Conservation (phyloP, 768 basidiomycete genomes). For the Cystoderma amianthinum region DNA sequence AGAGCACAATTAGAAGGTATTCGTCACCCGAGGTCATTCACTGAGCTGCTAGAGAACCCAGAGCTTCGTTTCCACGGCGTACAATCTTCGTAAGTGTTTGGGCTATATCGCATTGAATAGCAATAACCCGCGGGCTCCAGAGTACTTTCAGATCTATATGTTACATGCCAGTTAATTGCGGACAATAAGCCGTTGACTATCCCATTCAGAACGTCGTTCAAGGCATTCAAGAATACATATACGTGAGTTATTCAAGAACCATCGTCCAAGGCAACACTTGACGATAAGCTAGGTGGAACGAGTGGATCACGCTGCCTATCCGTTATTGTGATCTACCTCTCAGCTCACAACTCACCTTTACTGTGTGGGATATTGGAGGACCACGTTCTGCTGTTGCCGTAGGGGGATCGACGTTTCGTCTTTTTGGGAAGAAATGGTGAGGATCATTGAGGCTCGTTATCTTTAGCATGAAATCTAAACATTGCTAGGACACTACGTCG, state of each 20-base stretch:
- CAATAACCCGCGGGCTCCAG: conserved; percentile 37
- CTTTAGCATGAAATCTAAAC: background rate
- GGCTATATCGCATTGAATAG: conserved; percentile 8
- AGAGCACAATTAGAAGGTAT: conserved; percentile 86
- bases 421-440: conserved; percentile 93
- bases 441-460: conserved; percentile 7
- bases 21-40: conserved; percentile 63
- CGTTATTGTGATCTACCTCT: conserved; percentile 91
- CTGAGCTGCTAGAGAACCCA: conserved; percentile 78
- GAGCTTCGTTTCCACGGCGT: conserved; percentile 79
- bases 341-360: conserved; percentile 85
- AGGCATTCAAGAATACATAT: conserved; percentile 81
- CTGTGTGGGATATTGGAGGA: conserved; percentile 92
- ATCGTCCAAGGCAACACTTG: background rate
- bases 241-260: conserved; percentile 41
- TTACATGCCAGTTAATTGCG: conserved; percentile 86
- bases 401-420: conserved; percentile 82
- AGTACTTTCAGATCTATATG: conserved; percentile 86
- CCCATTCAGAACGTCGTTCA: conserved; percentile 87
- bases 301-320: conserved; percentile 89
- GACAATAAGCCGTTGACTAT: conserved; percentile 93
- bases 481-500: conserved; percentile 82
- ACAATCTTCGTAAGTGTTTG: conserved; percentile 58
- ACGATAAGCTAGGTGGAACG: conserved; percentile 71
- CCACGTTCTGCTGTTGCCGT: conserved; percentile 75